Percentiles rank a stretch among this genome's conserved stretches.
Evolutionary conservation across 2,329 filamentous ascomycete species (phyloP).

Genomic region (Aureobasidium leucospermi): DNA sequence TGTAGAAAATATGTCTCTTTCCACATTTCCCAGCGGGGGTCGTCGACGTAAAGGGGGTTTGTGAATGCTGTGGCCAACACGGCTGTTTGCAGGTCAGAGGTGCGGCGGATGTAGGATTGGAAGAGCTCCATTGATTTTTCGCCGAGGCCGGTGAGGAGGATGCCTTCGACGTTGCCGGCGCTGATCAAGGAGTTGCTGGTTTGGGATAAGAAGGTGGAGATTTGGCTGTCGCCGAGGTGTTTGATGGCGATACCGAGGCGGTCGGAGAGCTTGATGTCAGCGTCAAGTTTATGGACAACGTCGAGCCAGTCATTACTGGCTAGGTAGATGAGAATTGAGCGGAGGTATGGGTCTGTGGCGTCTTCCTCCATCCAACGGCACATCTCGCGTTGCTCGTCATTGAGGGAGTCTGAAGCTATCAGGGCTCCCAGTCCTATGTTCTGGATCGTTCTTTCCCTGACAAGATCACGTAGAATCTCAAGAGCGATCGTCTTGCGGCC

Average conservation of each 20-base stretch:
- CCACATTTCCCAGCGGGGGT: constrained; percentile 68
- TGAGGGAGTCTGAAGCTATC: constrained; percentile 42
- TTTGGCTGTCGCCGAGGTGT: constrained; percentile 55
- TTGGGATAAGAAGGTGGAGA: constrained; percentile 36
- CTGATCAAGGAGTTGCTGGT: constrained; percentile 55
- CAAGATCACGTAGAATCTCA: constrained; percentile 60
- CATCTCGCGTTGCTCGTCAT: constrained; percentile 53
- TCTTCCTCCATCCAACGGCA: constrained; percentile 57
- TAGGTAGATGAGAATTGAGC: constrained; percentile 71
- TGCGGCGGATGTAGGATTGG: constrained; percentile 67
- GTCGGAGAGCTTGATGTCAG: constrained; percentile 63
- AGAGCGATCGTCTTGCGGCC: constrained; percentile 63
- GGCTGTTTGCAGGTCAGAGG: constrained; percentile 71
- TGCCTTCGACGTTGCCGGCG: constrained; percentile 67
- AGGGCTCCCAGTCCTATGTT: constrained; percentile 43
- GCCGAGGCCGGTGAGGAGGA: constrained; percentile 70
- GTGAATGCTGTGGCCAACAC: constrained; percentile 68
- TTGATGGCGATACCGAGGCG: constrained; percentile 65
- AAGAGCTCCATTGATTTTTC: constrained; percentile 67
- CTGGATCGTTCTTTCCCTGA: constrained; percentile 58
- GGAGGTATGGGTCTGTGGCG: constrained; percentile 68
- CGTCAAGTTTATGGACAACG: constrained; percentile 57
- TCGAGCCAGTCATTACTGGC: constrained; percentile 63
- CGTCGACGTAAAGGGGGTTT: constrained; percentile 68
- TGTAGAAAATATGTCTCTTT: constrained; percentile 66